Conservation (phyloP, 129 eudicot species). For the Oenanthe sinensis region DNA sequence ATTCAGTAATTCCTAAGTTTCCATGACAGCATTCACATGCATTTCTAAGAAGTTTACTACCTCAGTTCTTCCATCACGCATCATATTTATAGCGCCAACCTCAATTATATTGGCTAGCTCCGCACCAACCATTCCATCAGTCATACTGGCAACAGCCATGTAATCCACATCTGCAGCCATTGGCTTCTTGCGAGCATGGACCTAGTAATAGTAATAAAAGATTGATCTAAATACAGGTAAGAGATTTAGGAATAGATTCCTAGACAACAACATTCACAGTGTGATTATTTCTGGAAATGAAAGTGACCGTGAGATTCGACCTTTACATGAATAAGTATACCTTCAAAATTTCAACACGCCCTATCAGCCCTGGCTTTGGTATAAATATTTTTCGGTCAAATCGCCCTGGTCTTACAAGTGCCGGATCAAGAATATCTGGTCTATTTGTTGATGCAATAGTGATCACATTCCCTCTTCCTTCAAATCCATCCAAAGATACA, state of each 20-base stretch:
- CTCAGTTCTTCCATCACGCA: conserved; percentile 95
- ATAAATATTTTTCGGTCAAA: conserved; percentile 83
- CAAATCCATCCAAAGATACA: conserved; percentile 93
- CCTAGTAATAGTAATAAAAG: conserved; percentile 30
- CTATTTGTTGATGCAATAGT: conserved; percentile 97
- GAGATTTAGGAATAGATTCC: not conserved
- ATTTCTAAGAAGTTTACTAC: conserved; percentile 26
- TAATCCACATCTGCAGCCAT: conserved; percentile 95
- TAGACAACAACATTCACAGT: conserved; percentile 15
- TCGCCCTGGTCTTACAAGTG: conserved; percentile 96
- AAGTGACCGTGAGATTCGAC: not conserved
- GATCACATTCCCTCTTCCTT: conserved; percentile 96
- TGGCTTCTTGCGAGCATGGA: conserved; percentile 94
- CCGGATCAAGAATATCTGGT: conserved; percentile 93
- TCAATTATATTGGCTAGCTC: conserved; percentile 89
- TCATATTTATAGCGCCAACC: conserved; percentile 80
- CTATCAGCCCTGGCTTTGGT: conserved; percentile 85
- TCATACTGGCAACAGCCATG: conserved; percentile 74
- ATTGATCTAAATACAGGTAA: conserved; percentile 1
- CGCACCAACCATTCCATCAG: conserved; percentile 96
- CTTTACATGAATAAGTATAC: conserved; percentile 21
- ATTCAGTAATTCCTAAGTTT: not conserved
- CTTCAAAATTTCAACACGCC: conserved; percentile 85
- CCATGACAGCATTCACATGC: not conserved
- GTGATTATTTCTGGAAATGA: not conserved